Conservation (phyloP, 192 early-diverging fungal species). For the Rhizophagus prolifer region DNA sequence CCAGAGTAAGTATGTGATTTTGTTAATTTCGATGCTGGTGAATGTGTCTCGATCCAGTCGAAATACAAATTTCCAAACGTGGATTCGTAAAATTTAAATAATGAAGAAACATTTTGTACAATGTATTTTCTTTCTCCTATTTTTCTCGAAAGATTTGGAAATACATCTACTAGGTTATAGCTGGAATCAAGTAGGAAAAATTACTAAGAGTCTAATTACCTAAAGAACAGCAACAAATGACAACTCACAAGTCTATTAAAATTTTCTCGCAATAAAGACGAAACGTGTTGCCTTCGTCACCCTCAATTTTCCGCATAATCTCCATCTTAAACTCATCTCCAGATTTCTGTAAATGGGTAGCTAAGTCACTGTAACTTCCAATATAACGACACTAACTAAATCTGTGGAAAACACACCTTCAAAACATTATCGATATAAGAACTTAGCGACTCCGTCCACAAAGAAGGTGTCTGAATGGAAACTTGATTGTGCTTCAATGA, state of each 20-base stretch:
- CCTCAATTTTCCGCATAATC: slow-evolving; percentile 20
- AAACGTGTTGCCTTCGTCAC: slow-evolving; percentile 3
- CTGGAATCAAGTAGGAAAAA: neutral
- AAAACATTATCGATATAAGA: neutral
- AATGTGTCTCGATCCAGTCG: slow-evolving; percentile 19
- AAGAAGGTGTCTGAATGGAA: neutral
- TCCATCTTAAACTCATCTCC: slow-evolving; percentile 17
- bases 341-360: slow-evolving; percentile 21
- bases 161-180: slow-evolving; percentile 19
- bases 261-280: slow-evolving; percentile 27
- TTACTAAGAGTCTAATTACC: neutral
- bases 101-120: slow-evolving; percentile 23
- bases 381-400: neutral
- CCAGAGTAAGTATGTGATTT: slow-evolving; percentile 20
- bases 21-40: slow-evolving; percentile 20
- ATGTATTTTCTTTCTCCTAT: slow-evolving; percentile 30
- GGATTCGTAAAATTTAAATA: slow-evolving; percentile 31
- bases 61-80: slow-evolving; percentile 24
- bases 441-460: neutral
- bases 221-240: neutral
- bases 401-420: neutral
- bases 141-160: slow-evolving; percentile 12
- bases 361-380: neutral
- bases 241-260: slow-evolving; percentile 26
- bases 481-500: neutral